phyloP scores from a whole-genome alignment of 164 flowering plant genomes.

The Stephania japonica region DNA sequence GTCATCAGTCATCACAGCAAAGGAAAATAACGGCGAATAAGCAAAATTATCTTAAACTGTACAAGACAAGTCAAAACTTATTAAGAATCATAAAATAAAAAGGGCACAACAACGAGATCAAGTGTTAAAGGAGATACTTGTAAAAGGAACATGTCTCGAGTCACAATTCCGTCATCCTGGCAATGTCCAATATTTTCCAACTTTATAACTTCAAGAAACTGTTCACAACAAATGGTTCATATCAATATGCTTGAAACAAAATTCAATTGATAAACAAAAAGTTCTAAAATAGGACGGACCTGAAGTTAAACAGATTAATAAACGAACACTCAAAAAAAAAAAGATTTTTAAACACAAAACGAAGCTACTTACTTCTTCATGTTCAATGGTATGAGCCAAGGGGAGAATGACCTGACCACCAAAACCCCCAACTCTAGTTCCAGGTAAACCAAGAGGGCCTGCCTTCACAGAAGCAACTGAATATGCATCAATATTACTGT shows the following conservation, averaged over 20 bases:
- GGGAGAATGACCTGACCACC: constrained; percentile 88
- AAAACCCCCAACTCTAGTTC: constrained; percentile 60
- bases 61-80: background rate
- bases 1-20: background rate
- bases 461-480: constrained; percentile 79
- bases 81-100: background rate
- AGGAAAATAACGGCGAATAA: background rate
- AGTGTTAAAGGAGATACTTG: constrained; percentile 43
- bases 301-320: too few relatives aligned
- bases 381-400: constrained; percentile 88
- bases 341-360: background rate
- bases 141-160: constrained; percentile 78
- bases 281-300: background rate
- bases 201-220: constrained; percentile 90
- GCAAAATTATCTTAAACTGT: background rate
- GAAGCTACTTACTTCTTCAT: constrained; percentile 71
- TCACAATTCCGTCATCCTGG: constrained; percentile 65
- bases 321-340: too few relatives aligned
- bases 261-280: background rate
- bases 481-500: constrained; percentile 78
- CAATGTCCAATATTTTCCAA: constrained; percentile 61
- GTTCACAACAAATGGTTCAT: constrained; percentile 3
- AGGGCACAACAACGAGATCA: background rate
- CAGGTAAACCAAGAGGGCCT: constrained; percentile 67
- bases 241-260: background rate